Evolutionary conservation across 1,139 yeast genomes (phyloP).

Genomic region (Ogataea hybrid): DNA sequence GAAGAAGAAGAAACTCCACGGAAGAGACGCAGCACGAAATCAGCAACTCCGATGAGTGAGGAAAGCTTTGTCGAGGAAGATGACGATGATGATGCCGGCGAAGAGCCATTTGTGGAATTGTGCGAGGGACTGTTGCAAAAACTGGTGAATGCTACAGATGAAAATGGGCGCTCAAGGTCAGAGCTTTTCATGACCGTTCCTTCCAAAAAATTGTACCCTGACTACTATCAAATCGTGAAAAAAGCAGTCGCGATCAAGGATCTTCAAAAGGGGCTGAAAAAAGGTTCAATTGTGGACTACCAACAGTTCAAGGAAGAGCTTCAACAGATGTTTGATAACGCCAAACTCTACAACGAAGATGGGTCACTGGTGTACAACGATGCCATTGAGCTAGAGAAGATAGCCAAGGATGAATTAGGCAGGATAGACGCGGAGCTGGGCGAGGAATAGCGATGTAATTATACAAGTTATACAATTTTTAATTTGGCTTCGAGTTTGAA

Average conservation of each 20-base stretch:
- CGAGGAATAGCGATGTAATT: constrained; percentile 2
- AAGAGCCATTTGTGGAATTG: constrained; percentile 31
- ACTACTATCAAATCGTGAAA: constrained; percentile 75
- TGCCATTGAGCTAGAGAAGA: constrained; percentile 62
- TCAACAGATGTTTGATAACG: constrained; percentile 78
- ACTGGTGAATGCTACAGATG: constrained; percentile 37
- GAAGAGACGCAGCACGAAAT: constrained; percentile 22
- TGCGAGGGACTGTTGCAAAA: constrained; percentile 43
- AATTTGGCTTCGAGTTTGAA: constrained; percentile 12
- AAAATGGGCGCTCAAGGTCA: constrained; percentile 42
- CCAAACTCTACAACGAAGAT: constrained; percentile 84
- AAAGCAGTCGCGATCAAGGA: constrained; percentile 80
- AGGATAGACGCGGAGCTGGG: constrained; percentile 8
- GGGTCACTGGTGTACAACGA: constrained; percentile 82
- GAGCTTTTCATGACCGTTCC: constrained; percentile 70
- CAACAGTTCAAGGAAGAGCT: constrained; percentile 70
- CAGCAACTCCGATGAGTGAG: constrained; percentile 15
- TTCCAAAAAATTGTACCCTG: constrained; percentile 74
- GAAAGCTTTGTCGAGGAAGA: constrained; percentile 13
- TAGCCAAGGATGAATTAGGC: constrained; percentile 24
- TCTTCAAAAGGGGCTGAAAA: constrained; percentile 57
- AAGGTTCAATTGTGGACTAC: constrained; percentile 49
- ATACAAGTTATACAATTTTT: constrained; percentile 8
- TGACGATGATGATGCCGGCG: constrained; percentile 17
- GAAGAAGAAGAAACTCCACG: constrained; percentile 18